Base-by-base conservation (phyloP, 805 yeast species). In the Barnettozyma sucrosica region DNA sequence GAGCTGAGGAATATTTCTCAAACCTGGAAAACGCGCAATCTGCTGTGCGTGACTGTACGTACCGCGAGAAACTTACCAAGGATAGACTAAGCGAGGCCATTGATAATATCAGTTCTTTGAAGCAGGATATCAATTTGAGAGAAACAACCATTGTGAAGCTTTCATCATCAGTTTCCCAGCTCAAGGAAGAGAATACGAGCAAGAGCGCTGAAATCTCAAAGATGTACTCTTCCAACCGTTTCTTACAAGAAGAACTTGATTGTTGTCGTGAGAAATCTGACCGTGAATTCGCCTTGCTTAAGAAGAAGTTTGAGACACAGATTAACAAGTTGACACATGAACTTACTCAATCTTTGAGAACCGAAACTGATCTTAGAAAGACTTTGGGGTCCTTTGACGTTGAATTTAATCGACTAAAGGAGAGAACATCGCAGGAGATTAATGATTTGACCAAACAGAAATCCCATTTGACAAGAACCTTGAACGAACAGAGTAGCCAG, bases 1-100 rank as follows among this genome's bases (percentile, higher is more conserved):
- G 95, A 51, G 80, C 95, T 30, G 90, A 86, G 32, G 85, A 82
- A 51, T 85, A 87, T 61, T 79, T 75, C 55, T 71, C 73, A 48
- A 85, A 86, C 57, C 69, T 89, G 23, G 95, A 89, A 57, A 75
- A 78, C 43, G 90, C 93, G 2, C 96, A 90, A 59, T 72, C 81
- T 43, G 85, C 87, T 5, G 78, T 85, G 2, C 70, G 75, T 45
- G 74, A 80, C 40, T 79, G 88, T 8, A 72, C 77, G 54, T 69
- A 86, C 55, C 79, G 81, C 11, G 90, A 84, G 59, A 73, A 73
- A 46, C 57, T 69, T 33, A 71, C 83, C 5, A 66, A 64, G 42
- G 68, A 69, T 41, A 88, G 87, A 51, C 65, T 79, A 45, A 59
- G 64, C 18, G 86, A 83, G 55, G 65, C 77, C 32, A 67, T 74